phyloP scores from a whole-genome alignment of 345 rosid genomes.

The Capsella bursapastoris region DNA sequence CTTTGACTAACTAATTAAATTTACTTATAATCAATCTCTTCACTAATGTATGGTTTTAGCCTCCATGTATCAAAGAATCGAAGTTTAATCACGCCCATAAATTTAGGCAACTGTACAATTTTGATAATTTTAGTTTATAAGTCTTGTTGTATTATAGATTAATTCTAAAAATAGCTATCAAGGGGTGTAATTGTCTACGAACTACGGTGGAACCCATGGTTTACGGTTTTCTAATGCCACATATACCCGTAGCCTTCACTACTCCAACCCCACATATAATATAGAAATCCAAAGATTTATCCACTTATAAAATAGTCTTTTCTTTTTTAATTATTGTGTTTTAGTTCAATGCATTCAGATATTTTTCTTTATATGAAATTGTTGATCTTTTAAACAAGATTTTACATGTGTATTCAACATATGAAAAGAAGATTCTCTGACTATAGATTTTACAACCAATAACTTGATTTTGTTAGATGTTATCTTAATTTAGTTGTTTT shows the following conservation, averaged over 20 bases:
- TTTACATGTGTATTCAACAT: not conserved
- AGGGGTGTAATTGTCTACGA: not conserved
- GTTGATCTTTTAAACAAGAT: not conserved
- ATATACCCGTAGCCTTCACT: slow-evolving; percentile 53
- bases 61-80: not conserved
- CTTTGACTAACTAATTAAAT: slow-evolving; percentile 19
- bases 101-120: not conserved
- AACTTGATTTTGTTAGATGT: too few relatives aligned
- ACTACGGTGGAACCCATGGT: slow-evolving; percentile 49
- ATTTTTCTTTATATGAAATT: not conserved
- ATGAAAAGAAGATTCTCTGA: not conserved
- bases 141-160: not conserved
- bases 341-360: not conserved
- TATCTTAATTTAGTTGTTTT: too few relatives aligned
- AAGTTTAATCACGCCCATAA: not conserved
- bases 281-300: not conserved
- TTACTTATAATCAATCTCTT: slow-evolving; percentile 7
- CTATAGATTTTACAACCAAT: not conserved
- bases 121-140: not conserved
- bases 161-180: slow-evolving; percentile 5
- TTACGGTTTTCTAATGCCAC: slow-evolving; percentile 70
- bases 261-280: not conserved
- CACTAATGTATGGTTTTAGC: slow-evolving; percentile 13
- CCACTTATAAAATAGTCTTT: not conserved
- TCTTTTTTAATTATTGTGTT: not conserved